Evolutionary conservation across 768 basidiomycete species (phyloP), one percentile per base, ranked within the genome.

Genomic region (Suillus discolor): DNA sequence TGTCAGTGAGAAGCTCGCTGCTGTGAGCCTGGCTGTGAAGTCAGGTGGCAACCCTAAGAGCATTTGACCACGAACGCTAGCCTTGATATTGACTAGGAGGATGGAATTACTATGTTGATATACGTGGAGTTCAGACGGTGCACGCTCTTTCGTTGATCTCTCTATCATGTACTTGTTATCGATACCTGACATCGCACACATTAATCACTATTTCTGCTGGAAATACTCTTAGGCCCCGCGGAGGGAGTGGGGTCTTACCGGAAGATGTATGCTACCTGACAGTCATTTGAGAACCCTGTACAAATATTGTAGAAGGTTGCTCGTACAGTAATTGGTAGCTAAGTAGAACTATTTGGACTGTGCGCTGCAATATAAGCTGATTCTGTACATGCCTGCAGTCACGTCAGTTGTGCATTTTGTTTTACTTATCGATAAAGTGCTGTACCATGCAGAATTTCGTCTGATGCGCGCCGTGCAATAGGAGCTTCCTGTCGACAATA

Each of bases 21-120:
- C 70, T n/a, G 77, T 73, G 65, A 71, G 70, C 63, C 62, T 78
- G 8, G 62, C 73, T 62, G 75, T 71, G n/a, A 76, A 76, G 75
- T 75, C 76, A 70, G 68, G 75, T 65, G 61, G 34, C 62, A 62
- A 54, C 47, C 61, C 57, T 31, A 69, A 66, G 54, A 39, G 44
- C 9, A 34, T 25, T 66, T 78, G 63, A 75, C 61, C 44, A 36
- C 9, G 54, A 36, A 18, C 28, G 18, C 34, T 20, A 28, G 57
- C 9, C 18, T 28, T 7, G 25, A 18, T 25, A 41, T 20, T 28
- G 8, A 28, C 39, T 41, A 41, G 9, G 28, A 16, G 18, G 39
- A 39, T 59, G 57, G 57, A 59, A 41, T 42, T 3, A 36, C 18
- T 28, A 16, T 38, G 57, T 20, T 42, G 31, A 55, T 55, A 39